Conservation (phyloP, 768 basidiomycete genomes). For the Macrolepiota fuliginosa region DNA sequence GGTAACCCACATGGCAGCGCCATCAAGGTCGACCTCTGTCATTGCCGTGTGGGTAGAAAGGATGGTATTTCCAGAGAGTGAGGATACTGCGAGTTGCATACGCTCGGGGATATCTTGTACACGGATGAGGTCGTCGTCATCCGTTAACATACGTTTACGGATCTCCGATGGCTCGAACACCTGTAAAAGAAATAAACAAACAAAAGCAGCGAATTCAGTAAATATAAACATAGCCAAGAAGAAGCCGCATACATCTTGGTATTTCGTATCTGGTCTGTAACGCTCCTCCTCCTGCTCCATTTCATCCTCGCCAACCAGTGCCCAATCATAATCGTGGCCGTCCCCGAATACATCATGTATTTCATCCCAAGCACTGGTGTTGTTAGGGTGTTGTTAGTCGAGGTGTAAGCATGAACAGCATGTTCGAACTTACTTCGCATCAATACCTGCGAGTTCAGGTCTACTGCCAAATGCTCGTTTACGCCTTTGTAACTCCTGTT, state of each 20-base stretch:
- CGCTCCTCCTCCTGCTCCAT: slow-evolving; percentile 41
- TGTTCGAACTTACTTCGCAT: slow-evolving; percentile 63
- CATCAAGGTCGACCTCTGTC: slow-evolving; percentile 69
- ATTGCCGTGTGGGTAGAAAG: slow-evolving; percentile 61
- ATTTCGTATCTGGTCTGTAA: slow-evolving; percentile 73
- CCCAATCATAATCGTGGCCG: slow-evolving; percentile 96
- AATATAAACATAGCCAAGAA: slow-evolving; percentile 9
- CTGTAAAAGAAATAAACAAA: slow-evolving; percentile 42
- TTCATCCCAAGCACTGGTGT: slow-evolving; percentile 87
- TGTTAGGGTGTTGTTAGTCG: slow-evolving; percentile 19
- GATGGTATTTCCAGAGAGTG: slow-evolving; percentile 66
- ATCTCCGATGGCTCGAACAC: slow-evolving; percentile 99
- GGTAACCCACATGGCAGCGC: slow-evolving; percentile 88
- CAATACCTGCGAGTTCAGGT: slow-evolving; percentile 76
- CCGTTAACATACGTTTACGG: slow-evolving; percentile 80
- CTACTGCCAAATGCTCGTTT: slow-evolving; percentile 61
- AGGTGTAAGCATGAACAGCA: slow-evolving; percentile 1
- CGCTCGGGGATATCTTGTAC: slow-evolving; percentile 91
- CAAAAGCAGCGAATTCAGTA: not conserved
- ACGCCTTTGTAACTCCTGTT: slow-evolving; percentile 65
- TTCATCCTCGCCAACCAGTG: slow-evolving; percentile 81
- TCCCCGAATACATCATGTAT: slow-evolving; percentile 96
- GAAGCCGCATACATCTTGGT: slow-evolving; percentile 64
- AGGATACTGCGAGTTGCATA: slow-evolving; percentile 87
- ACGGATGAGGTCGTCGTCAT: slow-evolving; percentile 92